Evolutionary conservation across 768 basidiomycete genomes (phyloP).

Genomic region (Lactarius hatsudake): DNA sequence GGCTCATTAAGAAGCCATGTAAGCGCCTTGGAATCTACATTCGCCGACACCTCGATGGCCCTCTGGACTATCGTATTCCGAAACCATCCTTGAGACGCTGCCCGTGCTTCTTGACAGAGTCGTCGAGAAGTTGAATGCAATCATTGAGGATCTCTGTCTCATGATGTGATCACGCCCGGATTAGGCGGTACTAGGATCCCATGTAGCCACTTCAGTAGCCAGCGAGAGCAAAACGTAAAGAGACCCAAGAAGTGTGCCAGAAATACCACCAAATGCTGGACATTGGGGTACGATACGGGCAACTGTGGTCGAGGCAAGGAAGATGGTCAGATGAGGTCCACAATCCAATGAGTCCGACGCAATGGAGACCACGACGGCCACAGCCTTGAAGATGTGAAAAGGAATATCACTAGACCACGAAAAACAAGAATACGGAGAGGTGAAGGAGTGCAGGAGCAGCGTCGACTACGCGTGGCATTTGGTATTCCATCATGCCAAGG

Average conservation of each 20-base stretch:
- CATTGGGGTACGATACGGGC: slow-evolving; percentile 28
- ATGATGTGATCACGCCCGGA: not conserved
- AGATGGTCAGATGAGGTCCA: slow-evolving; percentile 26
- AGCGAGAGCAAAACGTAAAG: not conserved
- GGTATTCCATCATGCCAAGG: slow-evolving; percentile 40
- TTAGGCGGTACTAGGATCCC: slow-evolving; percentile 11
- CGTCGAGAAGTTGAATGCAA: not conserved
- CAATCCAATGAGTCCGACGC: slow-evolving; percentile 12
- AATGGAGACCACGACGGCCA: slow-evolving; percentile 17
- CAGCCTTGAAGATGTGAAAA: slow-evolving; percentile 33
- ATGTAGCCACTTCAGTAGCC: slow-evolving; percentile 8
- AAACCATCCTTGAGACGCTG: slow-evolving; percentile 4
- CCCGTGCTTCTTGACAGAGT: not conserved
- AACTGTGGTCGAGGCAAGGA: slow-evolving; percentile 20
- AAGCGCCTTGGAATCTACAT: slow-evolving; percentile 7
- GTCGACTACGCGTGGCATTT: slow-evolving; percentile 41
- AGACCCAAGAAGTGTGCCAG: slow-evolving; percentile 4
- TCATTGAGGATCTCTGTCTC: slow-evolving; percentile 9
- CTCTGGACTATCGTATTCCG: not conserved
- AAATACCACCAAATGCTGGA: slow-evolving; percentile 9
- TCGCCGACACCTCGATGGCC: not conserved
- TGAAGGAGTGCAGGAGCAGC: slow-evolving; percentile 47
- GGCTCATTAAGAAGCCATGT: slow-evolving; percentile 11
- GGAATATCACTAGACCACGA: slow-evolving; percentile 47
- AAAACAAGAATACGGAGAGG: slow-evolving; percentile 47